Percentiles rank a stretch among this genome's conserved stretches.
These are phyloP conservation scores for Teratosphaeria pseudoeucalypti DNA, from an alignment of 2,329 filamentous ascomycete genomes.

Conservation along the genomic window DNA sequence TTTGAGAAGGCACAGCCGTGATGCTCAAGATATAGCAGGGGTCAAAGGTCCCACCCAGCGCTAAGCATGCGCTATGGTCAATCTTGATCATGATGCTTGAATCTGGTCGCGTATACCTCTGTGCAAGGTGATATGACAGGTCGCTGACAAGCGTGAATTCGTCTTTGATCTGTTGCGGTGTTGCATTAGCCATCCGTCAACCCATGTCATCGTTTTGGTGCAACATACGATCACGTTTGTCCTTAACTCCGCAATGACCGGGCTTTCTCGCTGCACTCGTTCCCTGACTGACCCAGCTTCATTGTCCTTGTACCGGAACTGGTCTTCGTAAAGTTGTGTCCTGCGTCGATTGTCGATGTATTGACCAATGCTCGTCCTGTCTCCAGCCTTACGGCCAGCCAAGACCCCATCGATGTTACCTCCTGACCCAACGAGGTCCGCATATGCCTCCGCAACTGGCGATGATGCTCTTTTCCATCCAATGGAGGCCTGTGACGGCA, in stretches of 20 bases:
- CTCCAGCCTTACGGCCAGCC: constrained; percentile 1
- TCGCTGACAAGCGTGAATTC: constrained; percentile 65
- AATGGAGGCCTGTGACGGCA: constrained; percentile 2
- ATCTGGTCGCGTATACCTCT: constrained; percentile 64
- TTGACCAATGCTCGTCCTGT: constrained; percentile 4
- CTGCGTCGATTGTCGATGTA: constrained; percentile 23
- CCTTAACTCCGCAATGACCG: constrained; percentile 37
- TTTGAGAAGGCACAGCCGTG: constrained; percentile 55
- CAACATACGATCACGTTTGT: constrained; percentile 42
- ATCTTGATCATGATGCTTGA: constrained; percentile 65
- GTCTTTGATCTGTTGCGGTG: constrained; percentile 52
- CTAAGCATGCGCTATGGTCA: constrained; percentile 63
- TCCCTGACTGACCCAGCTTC: constrained; percentile 24
- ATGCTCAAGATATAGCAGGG: constrained; percentile 72
- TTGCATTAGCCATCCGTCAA: constrained; percentile 3
- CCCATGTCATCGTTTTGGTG: neutral
- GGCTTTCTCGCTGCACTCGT: constrained; percentile 34
- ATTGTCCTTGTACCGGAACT: constrained; percentile 24
- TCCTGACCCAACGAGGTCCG: constrained; percentile 4
- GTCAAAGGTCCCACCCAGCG: constrained; percentile 65
- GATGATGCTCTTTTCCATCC: constrained; percentile 7
- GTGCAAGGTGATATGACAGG: constrained; percentile 61
- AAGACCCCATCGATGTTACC: constrained; percentile 5
- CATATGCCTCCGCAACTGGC: constrained; percentile 7
- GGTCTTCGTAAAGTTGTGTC: constrained; percentile 26